phyloP scores from a whole-genome alignment of 2,329 filamentous ascomycete genomes.

The Ceratocystis lukuohia region DNA sequence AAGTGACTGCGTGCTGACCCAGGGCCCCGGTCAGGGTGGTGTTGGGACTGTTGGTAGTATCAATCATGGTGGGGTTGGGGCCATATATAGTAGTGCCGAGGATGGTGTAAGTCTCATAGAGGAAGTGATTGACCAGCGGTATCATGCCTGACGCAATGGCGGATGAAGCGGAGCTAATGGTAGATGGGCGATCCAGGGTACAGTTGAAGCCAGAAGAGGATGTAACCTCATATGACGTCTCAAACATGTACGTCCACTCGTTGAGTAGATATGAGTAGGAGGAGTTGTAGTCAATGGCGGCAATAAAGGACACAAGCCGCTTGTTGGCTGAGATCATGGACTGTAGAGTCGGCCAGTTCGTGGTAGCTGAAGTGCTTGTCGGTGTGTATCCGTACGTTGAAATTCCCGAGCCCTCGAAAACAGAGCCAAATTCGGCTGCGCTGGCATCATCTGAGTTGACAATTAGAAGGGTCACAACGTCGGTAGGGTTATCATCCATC shows the following conservation, averaged over 20 bases:
- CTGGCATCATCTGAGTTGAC: conserved; percentile 54
- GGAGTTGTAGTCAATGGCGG: conserved; percentile 34
- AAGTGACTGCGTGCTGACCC: conserved; percentile 41
- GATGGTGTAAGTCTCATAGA: conserved; percentile 39
- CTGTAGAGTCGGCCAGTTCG: conserved; percentile 58
- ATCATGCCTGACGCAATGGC: conserved; percentile 48
- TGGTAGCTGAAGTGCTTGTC: conserved; percentile 29
- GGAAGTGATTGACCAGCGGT: conserved; percentile 70
- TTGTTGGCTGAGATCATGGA: conserved; percentile 50
- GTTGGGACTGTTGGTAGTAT: conserved; percentile 50
- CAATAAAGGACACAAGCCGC: conserved; percentile 56
- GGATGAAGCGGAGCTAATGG: conserved; percentile 33
- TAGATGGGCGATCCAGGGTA: conserved; percentile 50
- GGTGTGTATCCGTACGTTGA: conserved; percentile 48
- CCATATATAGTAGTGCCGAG: conserved; percentile 45
- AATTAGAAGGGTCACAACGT: conserved; percentile 61
- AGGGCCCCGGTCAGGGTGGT: conserved; percentile 40
- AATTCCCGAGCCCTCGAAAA: conserved; percentile 47
- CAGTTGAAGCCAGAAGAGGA: conserved; percentile 56
- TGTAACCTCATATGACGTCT: conserved; percentile 55
- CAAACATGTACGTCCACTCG: conserved; percentile 56
- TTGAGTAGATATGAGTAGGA: conserved; percentile 45
- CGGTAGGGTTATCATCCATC: conserved; percentile 56
- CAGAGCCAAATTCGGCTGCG: conserved; percentile 39
- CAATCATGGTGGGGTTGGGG: conserved; percentile 47